Base-by-base conservation (phyloP, 129 eudicot genomes). In the Flaveria linearis region DNA sequence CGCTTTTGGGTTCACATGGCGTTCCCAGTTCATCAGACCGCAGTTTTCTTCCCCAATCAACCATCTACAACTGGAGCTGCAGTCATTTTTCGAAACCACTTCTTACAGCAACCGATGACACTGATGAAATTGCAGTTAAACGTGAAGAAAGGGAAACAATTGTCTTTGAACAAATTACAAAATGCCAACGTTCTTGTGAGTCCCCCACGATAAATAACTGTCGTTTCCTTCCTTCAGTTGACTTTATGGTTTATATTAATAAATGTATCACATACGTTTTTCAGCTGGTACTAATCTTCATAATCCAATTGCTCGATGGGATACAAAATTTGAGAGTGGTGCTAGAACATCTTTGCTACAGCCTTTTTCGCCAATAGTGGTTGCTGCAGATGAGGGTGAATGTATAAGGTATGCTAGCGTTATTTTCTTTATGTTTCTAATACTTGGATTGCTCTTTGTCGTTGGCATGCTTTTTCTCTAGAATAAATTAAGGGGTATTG, bases 281-380 rank as follows among this genome's bases (percentile, higher is more conserved):
- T 66, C 91, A 94, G 99, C 99, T 80, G 90, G 89, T 30, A 86
- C 83, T 77, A 91, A 86, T 85, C 89, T 91, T 8, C 87, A 89
- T 53, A 91, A 91, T 82, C 97, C 88, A 75, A 94, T 94, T 84
- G 99, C 99, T 69, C 85, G 96, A 18, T 94, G 99, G 99, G 99
- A 94, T 79, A 94, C 99, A 43, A 89, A 89, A 50, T 91, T 94
- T 64, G 99, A 94, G 76, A 85, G 90, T 17, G 96, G 99, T 73
- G 84, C 97, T 81, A 94, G 85, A 81, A 85, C 93, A 64, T 89
- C 96, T 77, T 76, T 94, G 85, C 80, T 94, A 76, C 99, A 91
- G 46, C 97, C 99, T 41, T 91, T 89, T 61, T 78, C 90, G 58
- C 96, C 99, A 39, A 76, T 94, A 75, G 99, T 94, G 66, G 83